Evolutionary conservation across 2,329 filamentous ascomycete species (phyloP).

Genomic region (Neofusicoccum cordaticola): DNA sequence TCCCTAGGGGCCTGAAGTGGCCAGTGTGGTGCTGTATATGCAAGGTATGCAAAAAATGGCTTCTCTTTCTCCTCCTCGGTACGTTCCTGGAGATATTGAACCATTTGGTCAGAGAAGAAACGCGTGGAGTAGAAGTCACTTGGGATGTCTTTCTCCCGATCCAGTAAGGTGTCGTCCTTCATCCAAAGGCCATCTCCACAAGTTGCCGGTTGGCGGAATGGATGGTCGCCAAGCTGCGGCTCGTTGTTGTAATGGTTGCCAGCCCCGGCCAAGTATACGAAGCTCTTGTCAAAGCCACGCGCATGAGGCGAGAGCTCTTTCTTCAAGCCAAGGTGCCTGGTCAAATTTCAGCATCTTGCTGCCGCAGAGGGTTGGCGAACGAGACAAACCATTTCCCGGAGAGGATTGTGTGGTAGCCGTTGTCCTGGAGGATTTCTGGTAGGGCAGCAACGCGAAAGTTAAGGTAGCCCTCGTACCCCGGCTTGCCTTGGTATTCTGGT

Average conservation of each 20-base stretch:
- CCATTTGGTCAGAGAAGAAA: constrained; percentile 2
- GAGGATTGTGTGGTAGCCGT: constrained; percentile 9
- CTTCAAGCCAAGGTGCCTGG: constrained; percentile 12
- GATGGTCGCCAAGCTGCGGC: constrained; percentile 13
- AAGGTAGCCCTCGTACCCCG: constrained; percentile 15
- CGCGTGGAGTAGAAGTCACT: constrained; percentile 9
- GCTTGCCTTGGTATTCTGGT: constrained; percentile 5
- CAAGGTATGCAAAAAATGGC: constrained; percentile 16
- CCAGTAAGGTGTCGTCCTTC: constrained; percentile 4
- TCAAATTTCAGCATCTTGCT: background rate
- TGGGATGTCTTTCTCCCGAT: constrained; percentile 8
- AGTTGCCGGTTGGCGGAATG: background rate
- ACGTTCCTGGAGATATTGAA: background rate
- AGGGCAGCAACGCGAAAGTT: constrained; percentile 15
- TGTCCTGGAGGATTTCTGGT: constrained; percentile 14
- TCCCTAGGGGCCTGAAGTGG: constrained; percentile 13
- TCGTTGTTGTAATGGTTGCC: constrained; percentile 17
- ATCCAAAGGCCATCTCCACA: constrained; percentile 9
- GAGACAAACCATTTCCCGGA: constrained; percentile 4
- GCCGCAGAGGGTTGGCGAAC: accelerated
- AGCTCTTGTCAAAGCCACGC: constrained; percentile 13
- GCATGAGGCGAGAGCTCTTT: constrained; percentile 12
- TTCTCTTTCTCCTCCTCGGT: constrained; percentile 6
- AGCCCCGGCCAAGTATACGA: constrained; percentile 6
- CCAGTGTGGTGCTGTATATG: constrained; percentile 13